Base-by-base conservation (phyloP, 2,329 filamentous ascomycete genomes). In the Leptographium radiaticola region DNA sequence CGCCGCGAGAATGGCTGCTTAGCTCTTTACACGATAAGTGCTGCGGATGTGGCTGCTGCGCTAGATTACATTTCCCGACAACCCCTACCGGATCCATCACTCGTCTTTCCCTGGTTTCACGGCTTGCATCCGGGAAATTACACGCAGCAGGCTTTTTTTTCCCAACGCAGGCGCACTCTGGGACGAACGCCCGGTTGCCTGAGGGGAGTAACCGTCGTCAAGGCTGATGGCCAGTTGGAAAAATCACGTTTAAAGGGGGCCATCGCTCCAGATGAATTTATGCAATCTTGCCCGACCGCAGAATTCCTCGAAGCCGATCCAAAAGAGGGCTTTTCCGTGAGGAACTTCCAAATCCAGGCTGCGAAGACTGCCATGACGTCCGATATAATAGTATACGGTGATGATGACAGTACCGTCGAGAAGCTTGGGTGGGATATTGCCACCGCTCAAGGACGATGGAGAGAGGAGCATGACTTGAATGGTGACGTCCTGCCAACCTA, bases 271-370 rank as follows among this genome's bases (percentile, higher is more conserved):
- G 80, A 87, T 1, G 93, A 97, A 67, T 75, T 97, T 46, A 68
- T 97, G 55, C 75, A 81, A 40, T 61, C 72, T 0, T 66, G 67
- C 3, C 64, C 63, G 3, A 68, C 70, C 16, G 69, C 77, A 46
- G 75, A 82, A 25, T 95, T 98, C 64, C 71, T 89, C 57, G 87
- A 95, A 45, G 78, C 84, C 43, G 93, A 98, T 64, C 93, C 93
- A 1, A 79, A 73, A 54, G 87, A 95, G 59, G 93, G 93, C 10
- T 97, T 97, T 65, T 95, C 89, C 6, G 90, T 97, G 45, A 82
- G 93, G 47, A 97, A 97, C 67, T 98, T 98, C 65, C 91, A 97
- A 62, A 97, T 97, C 42, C 93, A 98, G 67, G 79, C 87, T 0
- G 86, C 86, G 55, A 98, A 98, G 67, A 73, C 87, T 59, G 90